Evolutionary conservation across 192 early-diverging fungal genomes (phyloP).

Genomic region (Lunasporangiospora selenospora): DNA sequence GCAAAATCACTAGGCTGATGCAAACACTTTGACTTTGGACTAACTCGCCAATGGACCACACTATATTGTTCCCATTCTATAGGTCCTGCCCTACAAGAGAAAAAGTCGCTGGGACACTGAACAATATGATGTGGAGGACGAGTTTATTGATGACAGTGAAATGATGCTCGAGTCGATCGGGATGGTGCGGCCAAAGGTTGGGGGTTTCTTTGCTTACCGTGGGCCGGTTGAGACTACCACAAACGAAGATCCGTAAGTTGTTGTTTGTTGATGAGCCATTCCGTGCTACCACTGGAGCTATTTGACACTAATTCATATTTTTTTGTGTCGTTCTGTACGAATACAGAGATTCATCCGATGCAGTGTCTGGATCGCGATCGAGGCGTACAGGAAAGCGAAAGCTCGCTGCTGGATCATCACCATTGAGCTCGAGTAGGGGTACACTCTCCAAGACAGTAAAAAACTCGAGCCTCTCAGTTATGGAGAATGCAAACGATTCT

Average conservation of each 20-base stretch:
- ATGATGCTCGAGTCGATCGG: conserved; percentile 49
- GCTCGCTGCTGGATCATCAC: conserved; percentile 15
- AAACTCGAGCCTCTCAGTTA: conserved; percentile 13
- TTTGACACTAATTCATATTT: no score
- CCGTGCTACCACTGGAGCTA: no score
- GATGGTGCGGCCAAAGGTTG: conserved; percentile 43
- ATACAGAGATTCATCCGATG: conserved; percentile 37
- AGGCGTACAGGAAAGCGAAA: conserved; percentile 18
- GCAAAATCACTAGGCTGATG: no score
- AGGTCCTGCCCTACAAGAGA: conserved; percentile 9
- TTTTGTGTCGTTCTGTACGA: no score
- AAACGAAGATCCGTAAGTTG: conserved; percentile 38
- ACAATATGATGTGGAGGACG: conserved; percentile 61
- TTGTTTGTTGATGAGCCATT: no score
- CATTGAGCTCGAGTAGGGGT: conserved; percentile 10
- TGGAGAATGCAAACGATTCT: conserved; percentile 41
- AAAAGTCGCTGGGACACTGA: conserved; percentile 47
- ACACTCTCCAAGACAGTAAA: conserved; percentile 9
- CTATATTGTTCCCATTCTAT: not conserved
- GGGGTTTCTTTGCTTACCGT: conserved; percentile 59
- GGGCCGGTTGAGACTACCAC: conserved; percentile 49
- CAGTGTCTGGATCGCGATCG: conserved; percentile 5
- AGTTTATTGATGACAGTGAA: conserved; percentile 69
- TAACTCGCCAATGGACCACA: no score
- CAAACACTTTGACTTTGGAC: no score